Evolutionary conservation across 495 filamentous ascomycete species (phyloP).

Genomic region (Daldinia grandis): DNA sequence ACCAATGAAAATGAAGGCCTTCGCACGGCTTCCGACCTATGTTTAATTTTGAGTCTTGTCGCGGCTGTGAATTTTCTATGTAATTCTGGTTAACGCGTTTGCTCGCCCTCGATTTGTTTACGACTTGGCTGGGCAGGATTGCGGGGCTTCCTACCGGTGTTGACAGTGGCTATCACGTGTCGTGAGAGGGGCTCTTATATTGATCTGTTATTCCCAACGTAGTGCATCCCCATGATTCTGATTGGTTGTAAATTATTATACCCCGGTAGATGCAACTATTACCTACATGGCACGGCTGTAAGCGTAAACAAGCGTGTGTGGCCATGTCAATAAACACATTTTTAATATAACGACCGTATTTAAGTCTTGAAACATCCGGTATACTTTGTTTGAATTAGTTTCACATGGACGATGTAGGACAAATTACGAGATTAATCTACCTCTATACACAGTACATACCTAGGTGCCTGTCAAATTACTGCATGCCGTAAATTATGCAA

Average conservation of each 20-base stretch:
- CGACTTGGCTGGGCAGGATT: neutral
- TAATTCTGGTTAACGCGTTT: neutral
- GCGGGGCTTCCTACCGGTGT: neutral
- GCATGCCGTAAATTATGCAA: too few species aligned
- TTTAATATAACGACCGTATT: neutral
- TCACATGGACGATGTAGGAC: neutral
- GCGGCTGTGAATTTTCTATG: neutral
- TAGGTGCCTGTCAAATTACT: neutral
- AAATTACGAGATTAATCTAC: neutral
- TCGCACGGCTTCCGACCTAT: conserved; percentile 29
- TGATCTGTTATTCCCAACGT: neutral
- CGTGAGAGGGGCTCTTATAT: neutral
- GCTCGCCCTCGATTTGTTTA: neutral
- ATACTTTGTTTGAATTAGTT: neutral
- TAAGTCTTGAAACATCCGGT: neutral
- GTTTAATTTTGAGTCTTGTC: neutral
- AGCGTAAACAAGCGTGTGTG: neutral
- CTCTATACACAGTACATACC: neutral
- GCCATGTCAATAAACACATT: neutral
- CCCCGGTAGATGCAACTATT: neutral
- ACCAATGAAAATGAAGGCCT: conserved; percentile 39
- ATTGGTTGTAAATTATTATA: neutral
- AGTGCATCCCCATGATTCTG: neutral
- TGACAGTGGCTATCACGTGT: neutral
- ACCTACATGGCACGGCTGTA: too few species aligned